Evolutionary conservation across 2,329 filamentous ascomycete genomes (phyloP).

Genomic region (Epichloe scottii): DNA sequence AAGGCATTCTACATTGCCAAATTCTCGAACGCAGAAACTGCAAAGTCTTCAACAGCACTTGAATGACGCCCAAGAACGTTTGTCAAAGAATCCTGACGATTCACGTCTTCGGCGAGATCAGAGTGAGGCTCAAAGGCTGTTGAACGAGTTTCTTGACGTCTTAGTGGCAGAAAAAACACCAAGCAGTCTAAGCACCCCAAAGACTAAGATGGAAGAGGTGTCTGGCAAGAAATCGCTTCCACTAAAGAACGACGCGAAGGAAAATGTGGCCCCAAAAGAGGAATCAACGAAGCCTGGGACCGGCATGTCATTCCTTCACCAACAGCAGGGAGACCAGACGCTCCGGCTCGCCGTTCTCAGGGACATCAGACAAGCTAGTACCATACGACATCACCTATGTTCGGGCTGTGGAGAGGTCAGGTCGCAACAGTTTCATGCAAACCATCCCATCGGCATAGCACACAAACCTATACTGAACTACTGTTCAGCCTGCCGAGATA

Average conservation of each 20-base stretch:
- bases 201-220: not conserved
- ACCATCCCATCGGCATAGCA: constrained; percentile 16
- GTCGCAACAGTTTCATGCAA: constrained; percentile 22
- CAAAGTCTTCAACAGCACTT: constrained; percentile 16
- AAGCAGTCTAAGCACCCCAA: not conserved
- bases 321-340: not conserved
- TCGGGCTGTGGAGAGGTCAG: constrained; percentile 23
- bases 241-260: not conserved
- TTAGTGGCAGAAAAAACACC: not conserved
- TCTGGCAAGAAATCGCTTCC: constrained; percentile 8
- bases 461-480: constrained; percentile 19
- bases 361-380: constrained; percentile 11
- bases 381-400: constrained; percentile 20
- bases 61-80: constrained; percentile 13
- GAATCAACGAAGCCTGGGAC: not conserved
- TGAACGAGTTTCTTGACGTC: constrained; percentile 17
- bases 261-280: not conserved
- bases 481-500: constrained; percentile 22
- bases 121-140: constrained; percentile 15
- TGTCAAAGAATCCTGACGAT: constrained; percentile 14
- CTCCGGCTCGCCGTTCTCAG: not conserved
- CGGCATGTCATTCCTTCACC: not conserved
- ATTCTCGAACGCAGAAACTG: constrained; percentile 7
- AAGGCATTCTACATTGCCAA: not conserved
- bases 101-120: constrained; percentile 12